Percentiles rank a stretch among this genome's conserved stretches.
These are phyloP conservation scores for Tilletia indica DNA, from an alignment of 1,284 basidiomycete species.

Conservation along the genomic window DNA sequence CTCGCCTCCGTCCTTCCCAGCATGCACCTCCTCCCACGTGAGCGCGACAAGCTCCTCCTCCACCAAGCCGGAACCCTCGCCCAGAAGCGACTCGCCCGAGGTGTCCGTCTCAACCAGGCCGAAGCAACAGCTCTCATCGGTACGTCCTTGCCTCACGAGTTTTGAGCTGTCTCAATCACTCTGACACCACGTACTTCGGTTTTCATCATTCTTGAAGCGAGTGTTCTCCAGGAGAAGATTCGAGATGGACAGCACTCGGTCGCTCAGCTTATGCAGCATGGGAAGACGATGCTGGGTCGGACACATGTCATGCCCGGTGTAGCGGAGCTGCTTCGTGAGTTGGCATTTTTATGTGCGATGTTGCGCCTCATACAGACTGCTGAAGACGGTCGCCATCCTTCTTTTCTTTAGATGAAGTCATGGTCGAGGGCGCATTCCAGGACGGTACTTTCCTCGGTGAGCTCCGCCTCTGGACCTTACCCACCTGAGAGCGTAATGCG, in stretches of 20 bases:
- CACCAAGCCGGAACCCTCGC: conserved; percentile 64
- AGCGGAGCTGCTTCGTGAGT: conserved; percentile 46
- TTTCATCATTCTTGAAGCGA: no score
- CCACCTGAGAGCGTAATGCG: neutral
- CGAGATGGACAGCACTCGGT: conserved; percentile 90
- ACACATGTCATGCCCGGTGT: conserved; percentile 80
- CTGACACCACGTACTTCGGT: no score
- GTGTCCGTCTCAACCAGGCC: conserved; percentile 77
- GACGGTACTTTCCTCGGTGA: conserved; percentile 48
- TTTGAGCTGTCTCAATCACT: neutral
- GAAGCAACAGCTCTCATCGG: conserved; percentile 86
- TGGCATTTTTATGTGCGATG: conserved; percentile 46
- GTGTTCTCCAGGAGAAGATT: conserved; percentile 87
- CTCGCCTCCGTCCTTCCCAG: neutral
- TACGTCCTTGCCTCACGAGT: neutral
- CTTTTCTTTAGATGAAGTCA: conserved; percentile 39
- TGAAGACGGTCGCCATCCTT: conserved; percentile 55
- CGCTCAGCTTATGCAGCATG: conserved; percentile 73
- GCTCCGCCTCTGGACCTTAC: neutral
- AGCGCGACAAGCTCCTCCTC: conserved; percentile 52
- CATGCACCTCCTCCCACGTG: conserved; percentile 54
- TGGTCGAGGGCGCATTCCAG: conserved; percentile 52
- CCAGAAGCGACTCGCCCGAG: conserved; percentile 89
- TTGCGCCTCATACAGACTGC: conserved; percentile 66
- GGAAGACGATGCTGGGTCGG: conserved; percentile 79